phyloP scores from a whole-genome alignment of 1,284 basidiomycete genomes.

The Ustilago shanxiensis region DNA sequence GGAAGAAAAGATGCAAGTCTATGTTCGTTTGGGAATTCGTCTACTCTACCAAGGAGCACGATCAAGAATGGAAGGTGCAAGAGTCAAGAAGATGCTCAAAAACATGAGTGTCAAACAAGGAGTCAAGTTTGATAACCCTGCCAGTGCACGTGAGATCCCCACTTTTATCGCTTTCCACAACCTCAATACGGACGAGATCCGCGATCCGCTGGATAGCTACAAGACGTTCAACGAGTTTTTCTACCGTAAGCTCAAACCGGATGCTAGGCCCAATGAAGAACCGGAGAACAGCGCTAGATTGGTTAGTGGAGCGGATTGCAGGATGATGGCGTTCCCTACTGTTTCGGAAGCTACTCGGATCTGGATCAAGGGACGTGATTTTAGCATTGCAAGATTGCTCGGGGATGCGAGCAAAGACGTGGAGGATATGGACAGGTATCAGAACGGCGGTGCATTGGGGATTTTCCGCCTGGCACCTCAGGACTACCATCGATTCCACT shows the following conservation, averaged over 20 bases:
- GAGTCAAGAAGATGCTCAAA: constrained; percentile 84
- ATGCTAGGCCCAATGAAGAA: constrained; percentile 81
- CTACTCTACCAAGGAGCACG: constrained; percentile 91
- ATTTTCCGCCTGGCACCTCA: constrained; percentile 83
- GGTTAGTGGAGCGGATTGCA: constrained; percentile 91
- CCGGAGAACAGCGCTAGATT: constrained; percentile 81
- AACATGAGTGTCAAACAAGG: constrained; percentile 95
- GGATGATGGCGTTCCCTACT: constrained; percentile 91
- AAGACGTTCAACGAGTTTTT: constrained; percentile 91
- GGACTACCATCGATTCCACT: constrained; percentile 96
- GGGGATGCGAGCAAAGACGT: constrained; percentile 73
- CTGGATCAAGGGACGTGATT: constrained; percentile 98
- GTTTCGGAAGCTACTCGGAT: constrained; percentile 85
- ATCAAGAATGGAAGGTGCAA: constrained; percentile 87
- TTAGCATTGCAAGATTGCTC: constrained; percentile 82
- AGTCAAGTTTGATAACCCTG: constrained; percentile 87
- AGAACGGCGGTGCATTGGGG: constrained; percentile 80
- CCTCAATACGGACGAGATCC: constrained; percentile 84
- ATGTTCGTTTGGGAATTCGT: constrained; percentile 91
- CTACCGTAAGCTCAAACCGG: constrained; percentile 88
- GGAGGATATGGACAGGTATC: constrained; percentile 75
- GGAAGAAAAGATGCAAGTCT: constrained; percentile 98
- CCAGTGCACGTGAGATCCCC: constrained; percentile 85
- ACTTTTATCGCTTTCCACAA: constrained; percentile 91
- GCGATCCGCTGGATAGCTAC: constrained; percentile 85